Percentiles rank a stretch among this genome's conserved stretches.
Evolutionary conservation across 352 stramenopile species (phyloP).

Genomic region (Globisporangium ultimum): DNA sequence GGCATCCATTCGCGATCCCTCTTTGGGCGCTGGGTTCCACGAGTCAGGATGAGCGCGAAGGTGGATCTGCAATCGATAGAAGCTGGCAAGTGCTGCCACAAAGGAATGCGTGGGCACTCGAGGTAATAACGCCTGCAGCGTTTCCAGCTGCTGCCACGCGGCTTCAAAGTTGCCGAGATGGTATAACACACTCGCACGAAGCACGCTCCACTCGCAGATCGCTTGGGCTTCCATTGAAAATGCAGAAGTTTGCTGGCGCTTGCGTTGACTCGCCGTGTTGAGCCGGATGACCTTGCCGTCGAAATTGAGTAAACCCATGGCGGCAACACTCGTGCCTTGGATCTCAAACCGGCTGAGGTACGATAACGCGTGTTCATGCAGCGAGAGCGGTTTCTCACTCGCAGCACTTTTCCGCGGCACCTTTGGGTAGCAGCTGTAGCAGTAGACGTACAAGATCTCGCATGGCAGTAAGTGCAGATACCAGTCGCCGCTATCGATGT

Average conservation of each 20-base stretch:
- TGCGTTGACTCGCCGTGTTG: neutral
- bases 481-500: constrained; percentile 22
- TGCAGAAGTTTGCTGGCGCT: neutral
- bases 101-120: constrained; percentile 22
- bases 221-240: constrained; percentile 10
- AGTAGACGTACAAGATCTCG: constrained; percentile 41
- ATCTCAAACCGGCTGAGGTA: constrained; percentile 16
- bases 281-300: constrained; percentile 16
- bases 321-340: constrained; percentile 4
- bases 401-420: neutral
- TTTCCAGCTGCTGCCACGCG: constrained; percentile 27
- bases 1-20: neutral
- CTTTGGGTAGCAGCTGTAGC: constrained; percentile 14
- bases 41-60: constrained; percentile 16
- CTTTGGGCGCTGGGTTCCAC: neutral
- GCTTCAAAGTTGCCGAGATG: constrained; percentile 22
- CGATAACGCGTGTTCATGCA: constrained; percentile 8
- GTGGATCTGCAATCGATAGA: constrained; percentile 32
- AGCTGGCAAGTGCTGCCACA: constrained; percentile 29
- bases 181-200: constrained; percentile 32
- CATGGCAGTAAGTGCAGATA: constrained; percentile 29
- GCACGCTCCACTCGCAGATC: constrained; percentile 26
- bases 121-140: constrained; percentile 6
- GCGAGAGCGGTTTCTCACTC: neutral
- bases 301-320: constrained; percentile 8